phyloP scores from a whole-genome alignment of 2,329 filamentous ascomycete genomes.

The Atkinsonella hypoxylon region DNA sequence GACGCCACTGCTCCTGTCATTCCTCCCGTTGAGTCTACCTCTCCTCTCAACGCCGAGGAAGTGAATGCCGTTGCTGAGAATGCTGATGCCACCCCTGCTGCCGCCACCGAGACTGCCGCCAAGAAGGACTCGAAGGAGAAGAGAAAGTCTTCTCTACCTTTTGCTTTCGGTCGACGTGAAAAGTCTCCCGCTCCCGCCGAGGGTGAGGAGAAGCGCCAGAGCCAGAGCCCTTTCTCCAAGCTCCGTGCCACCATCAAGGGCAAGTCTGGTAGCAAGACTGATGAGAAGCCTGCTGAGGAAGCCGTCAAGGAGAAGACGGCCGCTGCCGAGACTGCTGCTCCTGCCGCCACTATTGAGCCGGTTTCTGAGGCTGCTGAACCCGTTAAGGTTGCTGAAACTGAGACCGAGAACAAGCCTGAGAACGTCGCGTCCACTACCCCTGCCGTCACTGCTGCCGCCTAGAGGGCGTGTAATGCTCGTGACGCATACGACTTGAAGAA shows the following conservation, averaged over 20 bases:
- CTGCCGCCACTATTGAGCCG: slow-evolving; percentile 15
- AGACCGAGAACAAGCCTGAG: slow-evolving; percentile 30
- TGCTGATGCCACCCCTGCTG: slow-evolving; percentile 31
- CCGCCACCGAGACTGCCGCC: slow-evolving; percentile 39
- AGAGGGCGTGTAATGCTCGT: slow-evolving; percentile 20
- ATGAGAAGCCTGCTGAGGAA: slow-evolving; percentile 28
- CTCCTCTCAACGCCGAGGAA: slow-evolving; percentile 45
- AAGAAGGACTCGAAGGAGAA: slow-evolving; percentile 64
- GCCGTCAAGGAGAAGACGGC: slow-evolving; percentile 20
- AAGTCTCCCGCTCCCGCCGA: slow-evolving; percentile 44
- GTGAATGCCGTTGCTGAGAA: slow-evolving; percentile 37
- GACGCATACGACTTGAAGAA: slow-evolving; percentile 15
- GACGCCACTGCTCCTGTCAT: slow-evolving; percentile 46
- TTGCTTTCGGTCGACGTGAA: slow-evolving; percentile 72
- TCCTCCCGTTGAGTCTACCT: slow-evolving; percentile 44
- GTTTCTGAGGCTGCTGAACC: slow-evolving; percentile 13
- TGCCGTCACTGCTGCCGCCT: slow-evolving; percentile 39
- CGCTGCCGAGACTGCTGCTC: slow-evolving; percentile 17
- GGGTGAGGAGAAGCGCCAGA: slow-evolving; percentile 35
- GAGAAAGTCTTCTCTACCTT: slow-evolving; percentile 67
- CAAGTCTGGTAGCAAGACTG: slow-evolving; percentile 30
- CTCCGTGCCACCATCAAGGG: slow-evolving; percentile 44
- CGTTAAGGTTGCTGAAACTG: slow-evolving; percentile 16
- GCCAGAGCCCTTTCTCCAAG: slow-evolving; percentile 43
- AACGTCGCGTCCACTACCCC: slow-evolving; percentile 29